These are phyloP conservation scores for Halenospora varia DNA, from an alignment of 495 filamentous ascomycete species.

Conservation along the genomic window DNA sequence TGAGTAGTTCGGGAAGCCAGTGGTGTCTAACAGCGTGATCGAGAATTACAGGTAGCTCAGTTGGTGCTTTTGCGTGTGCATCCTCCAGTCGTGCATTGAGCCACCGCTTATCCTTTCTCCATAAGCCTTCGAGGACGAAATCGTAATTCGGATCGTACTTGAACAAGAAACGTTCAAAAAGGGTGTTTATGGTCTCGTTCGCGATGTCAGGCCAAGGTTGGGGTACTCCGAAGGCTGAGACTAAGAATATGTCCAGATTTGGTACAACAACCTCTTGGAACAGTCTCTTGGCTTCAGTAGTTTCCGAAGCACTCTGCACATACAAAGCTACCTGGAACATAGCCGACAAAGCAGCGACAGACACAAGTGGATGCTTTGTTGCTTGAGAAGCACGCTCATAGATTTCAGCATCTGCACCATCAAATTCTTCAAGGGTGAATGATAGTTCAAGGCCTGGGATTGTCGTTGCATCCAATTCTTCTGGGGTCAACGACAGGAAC, in stretches of 20 bases:
- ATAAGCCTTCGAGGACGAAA: conserved; percentile 83
- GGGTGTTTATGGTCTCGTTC: conserved; percentile 46
- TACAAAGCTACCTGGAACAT: conserved; percentile 75
- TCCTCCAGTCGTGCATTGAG: conserved; percentile 74
- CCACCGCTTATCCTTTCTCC: conserved; percentile 83
- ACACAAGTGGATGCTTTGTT: conserved; percentile 82
- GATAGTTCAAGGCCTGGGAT: conserved; percentile 76
- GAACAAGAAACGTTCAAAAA: conserved; percentile 48
- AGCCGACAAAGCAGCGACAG: conserved; percentile 76
- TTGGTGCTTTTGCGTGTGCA: conserved; percentile 69
- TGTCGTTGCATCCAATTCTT: conserved; percentile 74
- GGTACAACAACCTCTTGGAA: conserved; percentile 64
- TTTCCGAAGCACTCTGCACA: conserved; percentile 58
- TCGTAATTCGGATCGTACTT: conserved; percentile 55
- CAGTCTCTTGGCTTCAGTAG: conserved; percentile 60
- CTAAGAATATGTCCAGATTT: conserved; percentile 71
- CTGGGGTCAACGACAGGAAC: conserved; percentile 63
- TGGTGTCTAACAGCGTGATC: conserved; percentile 72
- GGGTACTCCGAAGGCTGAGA: conserved; percentile 65
- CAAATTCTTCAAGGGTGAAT: conserved; percentile 73
- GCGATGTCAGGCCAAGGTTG: conserved; percentile 52
- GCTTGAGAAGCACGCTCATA: conserved; percentile 68
- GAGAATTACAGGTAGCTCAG: conserved; percentile 73
- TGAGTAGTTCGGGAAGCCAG: conserved; percentile 79
- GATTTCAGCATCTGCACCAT: conserved; percentile 63